phyloP scores from a whole-genome alignment of 805 yeast genomes.

The Scheffersomyces ergatensis region DNA sequence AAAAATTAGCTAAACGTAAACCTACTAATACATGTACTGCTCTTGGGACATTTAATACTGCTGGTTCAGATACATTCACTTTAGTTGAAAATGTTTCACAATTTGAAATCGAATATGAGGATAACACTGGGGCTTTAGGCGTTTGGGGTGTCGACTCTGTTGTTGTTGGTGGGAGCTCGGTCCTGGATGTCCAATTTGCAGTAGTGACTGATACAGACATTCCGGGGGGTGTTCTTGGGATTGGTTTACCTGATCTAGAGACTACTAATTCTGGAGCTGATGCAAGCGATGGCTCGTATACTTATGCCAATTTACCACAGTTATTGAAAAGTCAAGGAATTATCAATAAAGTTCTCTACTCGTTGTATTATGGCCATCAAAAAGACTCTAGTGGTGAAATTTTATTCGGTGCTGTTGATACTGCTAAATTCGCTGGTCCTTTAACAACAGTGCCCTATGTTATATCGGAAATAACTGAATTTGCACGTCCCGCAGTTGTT shows the following conservation, averaged over 20 bases:
- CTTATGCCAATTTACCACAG: constrained; percentile 29
- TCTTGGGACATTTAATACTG: constrained; percentile 37
- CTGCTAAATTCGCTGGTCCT: constrained; percentile 21
- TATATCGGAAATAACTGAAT: neutral
- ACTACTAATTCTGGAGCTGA: no score
- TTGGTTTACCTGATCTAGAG: constrained; percentile 11
- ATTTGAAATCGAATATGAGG: constrained; percentile 45
- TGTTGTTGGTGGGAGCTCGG: constrained; percentile 7
- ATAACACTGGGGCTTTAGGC: constrained; percentile 49
- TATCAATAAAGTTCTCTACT: constrained; percentile 27
- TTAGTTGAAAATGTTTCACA: constrained; percentile 20
- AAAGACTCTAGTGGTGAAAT: constrained; percentile 15
- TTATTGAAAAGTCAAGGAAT: constrained; percentile 26
- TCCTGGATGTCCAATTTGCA: neutral
- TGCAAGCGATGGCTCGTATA: constrained; percentile 1
- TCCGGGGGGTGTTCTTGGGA: constrained; percentile 23
- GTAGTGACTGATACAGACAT: constrained; percentile 3
- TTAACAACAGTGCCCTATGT: constrained; percentile 10
- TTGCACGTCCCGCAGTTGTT: neutral
- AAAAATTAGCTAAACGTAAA: no score
- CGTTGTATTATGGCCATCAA: constrained; percentile 24
- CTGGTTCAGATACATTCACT: constrained; percentile 28
- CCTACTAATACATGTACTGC: constrained; percentile 18
- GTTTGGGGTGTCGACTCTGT: constrained; percentile 35
- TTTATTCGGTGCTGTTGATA: constrained; percentile 27